phyloP scores from a whole-genome alignment of 345 rosid genomes.

The Physaria fendleri region DNA sequence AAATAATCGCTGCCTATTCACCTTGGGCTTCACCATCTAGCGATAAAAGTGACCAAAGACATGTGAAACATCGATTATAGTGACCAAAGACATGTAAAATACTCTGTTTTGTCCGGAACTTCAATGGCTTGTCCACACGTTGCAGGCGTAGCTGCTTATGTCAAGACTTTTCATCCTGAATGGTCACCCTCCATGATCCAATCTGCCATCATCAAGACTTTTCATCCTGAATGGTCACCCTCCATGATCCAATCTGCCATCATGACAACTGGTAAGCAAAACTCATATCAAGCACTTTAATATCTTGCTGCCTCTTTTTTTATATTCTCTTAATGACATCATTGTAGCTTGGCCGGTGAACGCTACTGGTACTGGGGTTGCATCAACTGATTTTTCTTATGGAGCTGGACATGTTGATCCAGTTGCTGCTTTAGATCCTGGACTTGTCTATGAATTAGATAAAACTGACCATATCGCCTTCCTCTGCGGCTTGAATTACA shows the following conservation, averaged over 20 bases:
- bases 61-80: background rate
- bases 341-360: slow-evolving; percentile 40
- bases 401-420: slow-evolving; percentile 61
- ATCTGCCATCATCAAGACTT: slow-evolving; percentile 42
- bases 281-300: background rate
- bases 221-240: slow-evolving; percentile 53
- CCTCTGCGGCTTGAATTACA: slow-evolving; percentile 39
- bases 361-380: background rate
- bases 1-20: slow-evolving; percentile 37
- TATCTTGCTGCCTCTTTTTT: background rate
- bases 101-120: slow-evolving; percentile 36
- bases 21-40: slow-evolving; percentile 9
- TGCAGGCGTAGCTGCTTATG: slow-evolving; percentile 39
- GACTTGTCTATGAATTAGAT: slow-evolving; percentile 30
- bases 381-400: slow-evolving; percentile 35
- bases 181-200: slow-evolving; percentile 56
- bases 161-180: slow-evolving; percentile 35
- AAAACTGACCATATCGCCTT: slow-evolving; percentile 34
- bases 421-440: slow-evolving; percentile 32
- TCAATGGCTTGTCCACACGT: slow-evolving; percentile 58
- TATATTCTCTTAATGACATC: background rate
- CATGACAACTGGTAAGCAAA: slow-evolving; percentile 48
- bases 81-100: background rate
- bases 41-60: background rate
- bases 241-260: slow-evolving; percentile 50